These are phyloP conservation scores for Colletotrichum kahawae DNA, from an alignment of 2,329 filamentous ascomycete species.

Conservation along the genomic window DNA sequence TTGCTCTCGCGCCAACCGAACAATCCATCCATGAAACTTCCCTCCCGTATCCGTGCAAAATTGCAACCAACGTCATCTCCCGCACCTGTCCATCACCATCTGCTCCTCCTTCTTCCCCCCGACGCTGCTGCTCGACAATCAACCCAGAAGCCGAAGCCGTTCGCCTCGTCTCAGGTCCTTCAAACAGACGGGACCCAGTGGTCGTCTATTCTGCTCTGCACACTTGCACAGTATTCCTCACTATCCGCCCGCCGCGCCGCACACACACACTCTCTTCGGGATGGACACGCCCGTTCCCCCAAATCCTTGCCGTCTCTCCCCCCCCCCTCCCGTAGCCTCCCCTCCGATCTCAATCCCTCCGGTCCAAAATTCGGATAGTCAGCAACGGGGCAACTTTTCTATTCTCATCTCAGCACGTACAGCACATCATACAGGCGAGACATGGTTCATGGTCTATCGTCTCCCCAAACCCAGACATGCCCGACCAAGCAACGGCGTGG, in stretches of 20 bases:
- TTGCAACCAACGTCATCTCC: slow-evolving; percentile 10
- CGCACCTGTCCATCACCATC: slow-evolving; percentile 3
- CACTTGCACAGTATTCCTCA: neutral
- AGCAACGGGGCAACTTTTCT: slow-evolving; percentile 11
- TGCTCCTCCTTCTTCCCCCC: neutral
- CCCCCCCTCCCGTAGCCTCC: neutral
- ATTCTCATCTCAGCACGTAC: slow-evolving; percentile 10
- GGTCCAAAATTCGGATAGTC: slow-evolving; percentile 5
- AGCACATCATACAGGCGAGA: slow-evolving; percentile 3
- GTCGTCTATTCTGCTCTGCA: neutral
- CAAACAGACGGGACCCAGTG: neutral
- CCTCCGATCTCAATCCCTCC: slow-evolving; percentile 17
- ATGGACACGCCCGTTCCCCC: slow-evolving; percentile 10
- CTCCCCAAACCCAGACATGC: neutral
- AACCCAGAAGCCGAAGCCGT: neutral
- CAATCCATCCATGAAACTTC: slow-evolving; percentile 7
- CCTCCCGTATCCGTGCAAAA: slow-evolving; percentile 4
- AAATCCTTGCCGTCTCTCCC: slow-evolving; percentile 1
- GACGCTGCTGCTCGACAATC: neutral
- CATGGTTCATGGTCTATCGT: neutral
- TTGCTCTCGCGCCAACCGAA: neutral
- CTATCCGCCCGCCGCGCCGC: neutral
- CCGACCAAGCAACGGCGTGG: neutral
- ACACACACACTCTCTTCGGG: neutral
- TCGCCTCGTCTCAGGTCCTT: neutral